Conservation (phyloP, 2,329 filamentous ascomycete species). For the Alternaria viburni region DNA sequence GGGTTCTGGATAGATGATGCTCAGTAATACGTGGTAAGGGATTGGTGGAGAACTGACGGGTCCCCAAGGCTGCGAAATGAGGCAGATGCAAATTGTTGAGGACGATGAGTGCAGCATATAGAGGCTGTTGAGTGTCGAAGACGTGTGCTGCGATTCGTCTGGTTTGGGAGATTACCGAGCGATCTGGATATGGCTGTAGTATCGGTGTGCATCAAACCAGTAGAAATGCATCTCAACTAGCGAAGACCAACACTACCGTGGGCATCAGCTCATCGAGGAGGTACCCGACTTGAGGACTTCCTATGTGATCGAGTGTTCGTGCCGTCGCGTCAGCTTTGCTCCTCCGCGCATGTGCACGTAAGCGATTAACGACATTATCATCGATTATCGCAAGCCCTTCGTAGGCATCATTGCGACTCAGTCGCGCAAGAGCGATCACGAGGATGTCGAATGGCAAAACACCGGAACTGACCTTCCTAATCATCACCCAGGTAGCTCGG, state of each 20-base stretch:
- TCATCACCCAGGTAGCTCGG: no score
- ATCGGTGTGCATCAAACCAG: background rate
- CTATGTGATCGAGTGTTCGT: background rate
- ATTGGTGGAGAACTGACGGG: background rate
- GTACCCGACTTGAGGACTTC: background rate
- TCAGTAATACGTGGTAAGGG: background rate
- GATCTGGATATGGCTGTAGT: background rate
- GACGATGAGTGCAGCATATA: background rate
- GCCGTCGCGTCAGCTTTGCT: background rate
- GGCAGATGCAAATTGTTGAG: rapidly evolving
- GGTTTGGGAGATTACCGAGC: background rate
- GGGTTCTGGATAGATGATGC: background rate
- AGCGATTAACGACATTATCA: no score
- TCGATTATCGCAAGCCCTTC: no score
- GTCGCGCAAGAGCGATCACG: no score
- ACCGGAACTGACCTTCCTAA: no score
- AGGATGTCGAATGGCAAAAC: no score
- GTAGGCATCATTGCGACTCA: no score
- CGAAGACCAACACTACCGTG: background rate
- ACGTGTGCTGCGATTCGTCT: background rate
- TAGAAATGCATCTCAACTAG: background rate
- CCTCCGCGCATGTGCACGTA: no score
- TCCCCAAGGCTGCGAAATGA: background rate
- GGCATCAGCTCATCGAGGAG: background rate
- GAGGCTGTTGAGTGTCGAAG: background rate